Evolutionary conservation across 495 filamentous ascomycete genomes (phyloP).

Genomic region (Talaromyces ruber): DNA sequence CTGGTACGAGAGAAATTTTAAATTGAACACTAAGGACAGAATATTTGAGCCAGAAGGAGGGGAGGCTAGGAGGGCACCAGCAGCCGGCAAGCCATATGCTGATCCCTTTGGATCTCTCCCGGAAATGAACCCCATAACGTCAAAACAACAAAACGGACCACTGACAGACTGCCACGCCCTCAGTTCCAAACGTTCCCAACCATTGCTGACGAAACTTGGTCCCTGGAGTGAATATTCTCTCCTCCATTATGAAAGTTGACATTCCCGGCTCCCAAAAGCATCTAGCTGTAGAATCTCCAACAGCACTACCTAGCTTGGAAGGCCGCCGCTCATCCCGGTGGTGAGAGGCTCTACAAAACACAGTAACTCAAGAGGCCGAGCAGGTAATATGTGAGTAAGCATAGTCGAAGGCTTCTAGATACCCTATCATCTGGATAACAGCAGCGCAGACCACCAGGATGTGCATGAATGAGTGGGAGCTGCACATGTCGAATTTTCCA

Average conservation of each 20-base stretch:
- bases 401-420: slow-evolving; percentile 31
- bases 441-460: slow-evolving; percentile 34
- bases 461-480: slow-evolving; percentile 39
- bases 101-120: no score
- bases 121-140: no score
- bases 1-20: neutral
- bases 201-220: neutral
- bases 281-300: no score
- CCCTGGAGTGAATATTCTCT: no score
- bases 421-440: slow-evolving; percentile 28
- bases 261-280: no score
- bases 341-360: neutral
- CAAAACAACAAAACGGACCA: no score
- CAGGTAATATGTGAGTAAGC: slow-evolving; percentile 18
- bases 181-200: neutral
- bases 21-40: neutral
- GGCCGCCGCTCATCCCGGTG: neutral
- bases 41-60: no score
- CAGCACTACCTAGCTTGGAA: neutral
- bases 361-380: slow-evolving; percentile 4
- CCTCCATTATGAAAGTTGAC: no score
- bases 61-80: no score
- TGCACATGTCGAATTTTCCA: slow-evolving; percentile 36
- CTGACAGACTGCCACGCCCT: neutral
- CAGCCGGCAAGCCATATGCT: no score